A percentile compares a stretch with the other conserved stretches of the same genome.
phyloP scores from a whole-genome alignment of 768 basidiomycete genomes.

The Boletus edulis region DNA sequence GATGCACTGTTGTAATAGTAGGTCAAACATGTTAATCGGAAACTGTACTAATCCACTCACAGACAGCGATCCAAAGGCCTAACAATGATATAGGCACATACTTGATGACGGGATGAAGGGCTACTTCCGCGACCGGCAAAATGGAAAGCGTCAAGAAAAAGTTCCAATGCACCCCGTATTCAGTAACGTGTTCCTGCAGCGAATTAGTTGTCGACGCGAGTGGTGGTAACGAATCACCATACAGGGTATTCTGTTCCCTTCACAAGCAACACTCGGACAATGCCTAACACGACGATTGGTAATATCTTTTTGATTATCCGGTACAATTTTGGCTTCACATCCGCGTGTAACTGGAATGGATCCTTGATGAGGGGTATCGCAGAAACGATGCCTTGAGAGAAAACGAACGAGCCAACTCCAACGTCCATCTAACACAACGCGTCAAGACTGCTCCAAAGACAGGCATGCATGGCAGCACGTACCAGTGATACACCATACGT shows the following conservation, averaged over 20 bases:
- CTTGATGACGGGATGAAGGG: slow-evolving; percentile 65
- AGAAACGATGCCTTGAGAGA: slow-evolving; percentile 93
- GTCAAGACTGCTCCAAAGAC: background rate
- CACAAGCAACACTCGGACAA: slow-evolving; percentile 78
- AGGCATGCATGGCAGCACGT: slow-evolving; percentile 20
- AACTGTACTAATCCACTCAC: slow-evolving; percentile 37
- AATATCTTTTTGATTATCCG: slow-evolving; percentile 53
- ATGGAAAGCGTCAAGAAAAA: slow-evolving; percentile 93
- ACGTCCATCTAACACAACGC: slow-evolving; percentile 79
- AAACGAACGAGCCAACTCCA: slow-evolving; percentile 96
- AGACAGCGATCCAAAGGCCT: slow-evolving; percentile 56
- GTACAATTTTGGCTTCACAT: slow-evolving; percentile 50
- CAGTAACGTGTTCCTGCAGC: slow-evolving; percentile 86
- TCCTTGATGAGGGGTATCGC: slow-evolving; percentile 75
- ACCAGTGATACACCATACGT: slow-evolving; percentile 94
- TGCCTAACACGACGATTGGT: slow-evolving; percentile 70
- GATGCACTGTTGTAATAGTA: slow-evolving; percentile 55
- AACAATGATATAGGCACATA: slow-evolving; percentile 58
- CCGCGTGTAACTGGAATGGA: slow-evolving; percentile 47
- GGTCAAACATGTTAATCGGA: background rate
- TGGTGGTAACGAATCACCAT: slow-evolving; percentile 18
- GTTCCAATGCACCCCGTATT: slow-evolving; percentile 98
- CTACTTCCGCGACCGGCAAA: slow-evolving; percentile 68
- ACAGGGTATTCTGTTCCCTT: slow-evolving; percentile 96
- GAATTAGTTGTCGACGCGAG: background rate